Evolutionary conservation across 805 yeast species (phyloP).

Genomic region (Debaryomyces prosopidis): DNA sequence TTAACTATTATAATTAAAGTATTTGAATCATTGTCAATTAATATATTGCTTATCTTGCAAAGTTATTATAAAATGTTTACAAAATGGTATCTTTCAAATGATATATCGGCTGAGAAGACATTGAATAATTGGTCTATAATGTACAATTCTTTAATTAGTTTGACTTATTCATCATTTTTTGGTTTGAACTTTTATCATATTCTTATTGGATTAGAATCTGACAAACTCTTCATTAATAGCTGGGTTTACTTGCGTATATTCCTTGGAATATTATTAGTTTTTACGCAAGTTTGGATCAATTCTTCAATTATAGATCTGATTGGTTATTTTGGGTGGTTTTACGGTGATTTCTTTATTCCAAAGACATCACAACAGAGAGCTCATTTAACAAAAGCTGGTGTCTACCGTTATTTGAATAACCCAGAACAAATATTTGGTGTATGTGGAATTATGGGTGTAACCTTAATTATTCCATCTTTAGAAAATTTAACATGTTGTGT

Average conservation of each 20-base stretch:
- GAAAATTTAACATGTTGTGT: conserved; percentile 51
- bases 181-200: conserved; percentile 33
- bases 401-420: conserved; percentile 76
- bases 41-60: conserved; percentile 56
- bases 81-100: conserved; percentile 60
- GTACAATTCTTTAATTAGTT: conserved; percentile 50
- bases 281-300: conserved; percentile 70
- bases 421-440: conserved; percentile 81
- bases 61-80: conserved; percentile 64
- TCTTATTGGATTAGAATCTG: conserved; percentile 14
- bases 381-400: conserved; percentile 71
- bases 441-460: conserved; percentile 77
- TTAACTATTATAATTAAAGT: conserved; percentile 50
- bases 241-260: conserved; percentile 56
- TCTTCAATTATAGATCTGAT: conserved; percentile 66
- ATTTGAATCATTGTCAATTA: conserved; percentile 51
- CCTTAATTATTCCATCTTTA: conserved; percentile 57
- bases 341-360: conserved; percentile 79
- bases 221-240: conserved; percentile 24
- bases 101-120: conserved; percentile 63
- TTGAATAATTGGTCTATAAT: conserved; percentile 72
- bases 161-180: conserved; percentile 58
- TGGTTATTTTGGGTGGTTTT: conserved; percentile 88
- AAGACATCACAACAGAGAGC: conserved; percentile 45
- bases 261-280: conserved; percentile 54